Base-by-base conservation (phyloP, 495 filamentous ascomycete species). In the Trichoderma erinaceum region DNA sequence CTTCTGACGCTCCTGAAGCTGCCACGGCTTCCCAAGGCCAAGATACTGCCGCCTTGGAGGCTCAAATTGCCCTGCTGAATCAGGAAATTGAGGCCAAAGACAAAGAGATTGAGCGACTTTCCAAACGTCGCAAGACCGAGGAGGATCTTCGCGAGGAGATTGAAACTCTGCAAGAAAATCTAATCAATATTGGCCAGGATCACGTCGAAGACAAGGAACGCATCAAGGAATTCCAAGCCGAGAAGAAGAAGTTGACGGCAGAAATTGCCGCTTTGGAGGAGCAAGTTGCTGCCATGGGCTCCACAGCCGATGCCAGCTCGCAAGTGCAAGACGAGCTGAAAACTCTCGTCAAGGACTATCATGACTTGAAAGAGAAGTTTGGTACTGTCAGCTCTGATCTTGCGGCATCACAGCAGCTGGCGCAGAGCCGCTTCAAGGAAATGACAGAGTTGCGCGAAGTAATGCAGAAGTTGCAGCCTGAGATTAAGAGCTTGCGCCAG, bases 121-220 rank as follows among this genome's bases (percentile, higher is more conserved):
- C 83, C 13, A 80, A 80, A 27, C 90, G 90, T 73, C 75, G 89
- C 27, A 90, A 89, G 75, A 85, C 88, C 23, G 86, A 92, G 68
- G 92, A 95, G n/a, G 89, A 88, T 16, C 77, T 97, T 41, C 83
- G 84, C 58, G 94, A 97, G 71, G 92, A 97, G 75, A 89, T 97
- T 68, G 94, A 97, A 74, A 85, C 84, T 16, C 80, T 97, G 66
- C 87, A 87, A 46, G 92, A 97, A 52, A 89, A 91, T 65, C 77
- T 97, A 10, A 75, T 92, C 67, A 82, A 86, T 38, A 78, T 95
- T 44, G 92, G 92, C 21, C 84, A 90, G 64, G 90, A 95, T 63
- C 87, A 93, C 73, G 92, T 96, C 12, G 87, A 91, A 71, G 88
- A 89, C 5, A 95, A 93, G 75, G 87, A 95, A 67, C 85, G 84